These are phyloP conservation scores for Monosporozyma yasuniensis DNA, from an alignment of 805 yeast species.

Conservation along the genomic window DNA sequence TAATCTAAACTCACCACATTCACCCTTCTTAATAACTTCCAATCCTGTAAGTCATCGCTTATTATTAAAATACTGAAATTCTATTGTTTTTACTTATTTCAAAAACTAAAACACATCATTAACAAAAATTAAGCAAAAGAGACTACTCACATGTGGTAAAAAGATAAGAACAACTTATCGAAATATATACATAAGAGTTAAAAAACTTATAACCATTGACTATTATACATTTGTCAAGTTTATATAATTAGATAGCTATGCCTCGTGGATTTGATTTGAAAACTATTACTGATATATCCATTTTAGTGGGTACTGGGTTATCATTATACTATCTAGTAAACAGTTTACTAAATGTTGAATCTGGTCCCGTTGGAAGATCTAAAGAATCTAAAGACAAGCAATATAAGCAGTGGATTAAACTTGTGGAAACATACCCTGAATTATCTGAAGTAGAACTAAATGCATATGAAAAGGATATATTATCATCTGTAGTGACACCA, in stretches of 20 bases:
- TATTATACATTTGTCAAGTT: no score
- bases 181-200: no score
- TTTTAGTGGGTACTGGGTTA: conserved; percentile 54
- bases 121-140: no score
- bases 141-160: no score
- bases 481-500: conserved; percentile 75
- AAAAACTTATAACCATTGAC: no score
- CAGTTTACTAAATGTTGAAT: conserved; percentile 37
- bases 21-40: no score
- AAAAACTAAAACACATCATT: no score
- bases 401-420: conserved; percentile 44
- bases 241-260: conserved; percentile 10
- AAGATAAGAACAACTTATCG: no score
- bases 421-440: conserved; percentile 53
- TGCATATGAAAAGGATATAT: conserved; percentile 67
- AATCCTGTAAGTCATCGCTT: no score
- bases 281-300: conserved; percentile 38
- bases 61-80: no score
- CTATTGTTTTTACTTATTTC: no score
- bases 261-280: conserved; percentile 33
- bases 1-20: no score
- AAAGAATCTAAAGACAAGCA: conserved; percentile 57
- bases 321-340: conserved; percentile 57
- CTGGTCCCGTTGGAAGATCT: conserved; percentile 37
- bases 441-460: conserved; percentile 41